Conservation (phyloP, 108 stramenopile genomes). For the Cyclostephanos invisitatus region DNA sequence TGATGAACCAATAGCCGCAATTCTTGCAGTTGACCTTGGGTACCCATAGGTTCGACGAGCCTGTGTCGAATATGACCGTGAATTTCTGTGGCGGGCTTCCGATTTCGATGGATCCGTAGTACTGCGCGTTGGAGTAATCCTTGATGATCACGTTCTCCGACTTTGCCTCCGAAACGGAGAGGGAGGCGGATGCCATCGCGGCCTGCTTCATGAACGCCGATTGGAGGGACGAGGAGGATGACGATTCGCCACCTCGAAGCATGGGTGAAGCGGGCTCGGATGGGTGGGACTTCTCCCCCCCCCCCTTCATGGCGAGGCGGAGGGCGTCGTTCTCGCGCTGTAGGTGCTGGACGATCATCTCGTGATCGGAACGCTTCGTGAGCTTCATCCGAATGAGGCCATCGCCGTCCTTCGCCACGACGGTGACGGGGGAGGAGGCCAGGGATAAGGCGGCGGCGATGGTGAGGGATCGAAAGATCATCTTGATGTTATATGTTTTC, state of each 20-base stretch:
- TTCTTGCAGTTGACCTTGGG: slow-evolving; percentile 78
- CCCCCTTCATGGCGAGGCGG: slow-evolving; percentile 13
- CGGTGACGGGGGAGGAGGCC: slow-evolving; percentile 10
- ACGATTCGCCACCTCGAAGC: slow-evolving; percentile 1
- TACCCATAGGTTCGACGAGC: slow-evolving; percentile 95
- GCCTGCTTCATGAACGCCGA: slow-evolving; percentile 1
- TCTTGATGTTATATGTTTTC: not conserved
- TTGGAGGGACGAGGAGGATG: slow-evolving; percentile 1
- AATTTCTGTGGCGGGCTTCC: slow-evolving; percentile 85
- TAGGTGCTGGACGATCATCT: slow-evolving; percentile 66
- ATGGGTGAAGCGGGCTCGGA: not conserved
- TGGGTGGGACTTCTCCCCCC: not conserved
- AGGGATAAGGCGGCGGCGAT: slow-evolving; percentile 28
- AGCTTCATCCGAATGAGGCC: slow-evolving; percentile 46
- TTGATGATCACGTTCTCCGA: slow-evolving; percentile 75
- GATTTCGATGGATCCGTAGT: slow-evolving; percentile 68
- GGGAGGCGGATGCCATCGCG: not conserved
- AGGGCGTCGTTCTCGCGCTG: slow-evolving; percentile 72
- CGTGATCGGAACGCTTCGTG: slow-evolving; percentile 61
- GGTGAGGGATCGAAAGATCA: slow-evolving; percentile 23
- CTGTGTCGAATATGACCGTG: slow-evolving; percentile 94
- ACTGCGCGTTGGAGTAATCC: slow-evolving; percentile 89
- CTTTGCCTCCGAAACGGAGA: slow-evolving; percentile 21
- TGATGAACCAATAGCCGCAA: slow-evolving; percentile 55
- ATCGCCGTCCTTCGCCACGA: slow-evolving; percentile 7